These are phyloP conservation scores for Hansenula anomala DNA, from an alignment of 1,139 yeast genomes.

Conservation along the genomic window DNA sequence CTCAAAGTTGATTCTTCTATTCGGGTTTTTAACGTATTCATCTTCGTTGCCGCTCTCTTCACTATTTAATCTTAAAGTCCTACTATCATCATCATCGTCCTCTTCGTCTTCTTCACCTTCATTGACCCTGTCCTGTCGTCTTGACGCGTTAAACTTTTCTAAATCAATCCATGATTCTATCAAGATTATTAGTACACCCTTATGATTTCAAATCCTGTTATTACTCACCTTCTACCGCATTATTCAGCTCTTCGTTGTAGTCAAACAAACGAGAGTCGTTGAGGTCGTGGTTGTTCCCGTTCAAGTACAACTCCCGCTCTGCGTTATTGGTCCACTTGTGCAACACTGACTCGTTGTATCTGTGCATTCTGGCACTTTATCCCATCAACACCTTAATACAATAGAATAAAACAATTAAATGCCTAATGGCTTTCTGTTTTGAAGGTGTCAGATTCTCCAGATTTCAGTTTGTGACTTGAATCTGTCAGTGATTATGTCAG, in stretches of 20 bases:
- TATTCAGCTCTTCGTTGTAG: background rate
- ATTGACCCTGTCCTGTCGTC: background rate
- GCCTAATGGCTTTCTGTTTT: too few relatives aligned
- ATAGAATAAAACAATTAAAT: too few relatives aligned
- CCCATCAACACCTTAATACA: too few relatives aligned
- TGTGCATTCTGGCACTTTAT: too few relatives aligned
- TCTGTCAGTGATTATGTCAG: too few relatives aligned
- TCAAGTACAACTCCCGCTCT: background rate
- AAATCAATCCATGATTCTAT: slow-evolving; percentile 2
- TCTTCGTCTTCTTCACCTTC: background rate
- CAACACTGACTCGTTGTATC: background rate
- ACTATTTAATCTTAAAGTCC: background rate
- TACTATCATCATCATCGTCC: background rate
- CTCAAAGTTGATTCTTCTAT: background rate
- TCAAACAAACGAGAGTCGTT: background rate
- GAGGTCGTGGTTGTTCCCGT: background rate
- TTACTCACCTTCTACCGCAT: background rate
- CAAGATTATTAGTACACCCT: background rate
- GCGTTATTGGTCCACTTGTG: slow-evolving; percentile 1
- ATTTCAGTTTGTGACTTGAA: too few relatives aligned
- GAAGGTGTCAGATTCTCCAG: too few relatives aligned
- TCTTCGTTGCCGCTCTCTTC: background rate
- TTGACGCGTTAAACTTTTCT: background rate
- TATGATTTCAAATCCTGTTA: background rate
- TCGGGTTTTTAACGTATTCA: background rate